phyloP scores from a whole-genome alignment of 805 yeast species.

The Metschnikowia arizonensis region DNA sequence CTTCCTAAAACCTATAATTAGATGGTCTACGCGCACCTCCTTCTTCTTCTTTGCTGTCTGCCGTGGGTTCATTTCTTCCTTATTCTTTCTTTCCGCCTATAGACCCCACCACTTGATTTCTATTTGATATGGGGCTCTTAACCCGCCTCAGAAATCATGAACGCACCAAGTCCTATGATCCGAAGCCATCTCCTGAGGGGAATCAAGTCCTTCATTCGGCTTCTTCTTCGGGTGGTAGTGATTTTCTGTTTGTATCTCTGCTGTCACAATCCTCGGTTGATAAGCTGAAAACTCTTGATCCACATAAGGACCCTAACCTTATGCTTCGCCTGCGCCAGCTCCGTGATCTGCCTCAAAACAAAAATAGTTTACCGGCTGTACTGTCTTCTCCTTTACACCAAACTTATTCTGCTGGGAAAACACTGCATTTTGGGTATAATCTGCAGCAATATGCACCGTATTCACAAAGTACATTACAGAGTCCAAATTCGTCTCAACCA shows the following conservation, averaged over 20 bases:
- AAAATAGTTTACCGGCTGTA: constrained; percentile 8
- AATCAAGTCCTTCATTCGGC: background rate
- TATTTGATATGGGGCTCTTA: constrained; percentile 20
- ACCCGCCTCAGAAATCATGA: constrained; percentile 17
- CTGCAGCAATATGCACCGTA: too few relatives aligned
- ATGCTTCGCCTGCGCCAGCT: background rate
- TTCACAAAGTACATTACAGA: too few relatives aligned
- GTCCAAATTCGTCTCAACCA: too few relatives aligned
- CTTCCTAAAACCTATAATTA: background rate
- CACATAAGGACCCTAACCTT: background rate
- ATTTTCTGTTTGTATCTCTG: constrained; percentile 30
- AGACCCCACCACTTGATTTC: background rate
- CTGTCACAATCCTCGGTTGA: constrained; percentile 28
- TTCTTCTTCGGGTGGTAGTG: constrained; percentile 23
- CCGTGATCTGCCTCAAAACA: background rate
- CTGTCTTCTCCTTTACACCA: background rate
- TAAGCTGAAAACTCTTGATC: background rate
- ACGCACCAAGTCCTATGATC: constrained; percentile 2
- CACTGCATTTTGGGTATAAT: too few relatives aligned
- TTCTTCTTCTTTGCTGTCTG: too few relatives aligned
- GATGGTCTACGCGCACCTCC: background rate
- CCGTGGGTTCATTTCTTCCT: too few relatives aligned
- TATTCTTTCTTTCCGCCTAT: background rate
- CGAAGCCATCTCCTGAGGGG: background rate
- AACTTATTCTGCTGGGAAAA: background rate